A percentile compares a stretch with the other conserved stretches of the same genome.
phyloP scores from a whole-genome alignment of 2,329 filamentous ascomycete species.

The Penicillium hordei region DNA sequence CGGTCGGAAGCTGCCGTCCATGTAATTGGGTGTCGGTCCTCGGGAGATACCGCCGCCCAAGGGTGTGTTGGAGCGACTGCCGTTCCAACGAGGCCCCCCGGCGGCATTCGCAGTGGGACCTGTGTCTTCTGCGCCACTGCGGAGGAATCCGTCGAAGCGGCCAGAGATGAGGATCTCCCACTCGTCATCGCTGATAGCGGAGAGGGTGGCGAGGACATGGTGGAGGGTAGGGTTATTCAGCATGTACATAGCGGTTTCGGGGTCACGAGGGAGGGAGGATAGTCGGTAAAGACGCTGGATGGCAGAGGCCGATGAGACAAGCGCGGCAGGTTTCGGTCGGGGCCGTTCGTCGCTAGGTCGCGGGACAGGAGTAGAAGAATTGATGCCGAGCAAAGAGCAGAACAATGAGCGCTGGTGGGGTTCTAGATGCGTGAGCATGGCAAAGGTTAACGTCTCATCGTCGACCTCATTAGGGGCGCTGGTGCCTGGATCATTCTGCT shows the following conservation, averaged over 20 bases:
- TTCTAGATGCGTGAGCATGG: conserved; percentile 84
- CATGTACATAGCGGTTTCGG: conserved; percentile 81
- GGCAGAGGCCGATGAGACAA: conserved; percentile 72
- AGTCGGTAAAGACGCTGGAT: conserved; percentile 84
- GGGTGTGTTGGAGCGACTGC: conserved; percentile 43
- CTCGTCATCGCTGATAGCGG: conserved; percentile 85
- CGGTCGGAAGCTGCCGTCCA: conserved; percentile 45
- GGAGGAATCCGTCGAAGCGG: conserved; percentile 91
- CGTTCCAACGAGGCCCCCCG: conserved; percentile 29
- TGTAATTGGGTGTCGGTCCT: conserved; percentile 34
- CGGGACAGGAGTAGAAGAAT: conserved; percentile 61
- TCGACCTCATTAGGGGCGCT: conserved; percentile 85
- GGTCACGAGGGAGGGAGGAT: conserved; percentile 70
- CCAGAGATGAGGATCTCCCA: conserved; percentile 96
- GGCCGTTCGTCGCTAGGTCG: conserved; percentile 59
- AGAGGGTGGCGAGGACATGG: conserved; percentile 80
- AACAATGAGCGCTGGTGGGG: conserved; percentile 75
- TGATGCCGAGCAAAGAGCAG: conserved; percentile 71
- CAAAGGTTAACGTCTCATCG: conserved; percentile 90
- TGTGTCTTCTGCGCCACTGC: conserved; percentile 76
- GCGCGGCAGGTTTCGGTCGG: conserved; percentile 67
- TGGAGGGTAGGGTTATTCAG: conserved; percentile 80
- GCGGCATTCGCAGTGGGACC: conserved; percentile 27
- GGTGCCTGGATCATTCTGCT: conserved; percentile 70
- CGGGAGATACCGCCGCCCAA: conserved; percentile 37